Base-by-base conservation (phyloP, 257 asterid species). In the Lycium ferocissimum region DNA sequence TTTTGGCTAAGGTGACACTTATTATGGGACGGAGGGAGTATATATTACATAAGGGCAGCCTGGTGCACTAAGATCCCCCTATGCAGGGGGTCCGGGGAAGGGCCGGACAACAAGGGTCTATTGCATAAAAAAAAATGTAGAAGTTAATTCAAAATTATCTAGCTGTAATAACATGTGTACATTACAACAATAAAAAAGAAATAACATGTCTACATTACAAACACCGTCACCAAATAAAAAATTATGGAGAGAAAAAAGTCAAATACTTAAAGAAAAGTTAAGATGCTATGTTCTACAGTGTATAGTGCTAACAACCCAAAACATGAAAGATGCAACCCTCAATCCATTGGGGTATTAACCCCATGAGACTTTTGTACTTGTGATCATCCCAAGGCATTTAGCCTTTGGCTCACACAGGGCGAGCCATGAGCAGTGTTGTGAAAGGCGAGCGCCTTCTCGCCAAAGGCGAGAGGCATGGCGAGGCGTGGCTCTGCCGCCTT, bases 271-370 rank as follows among this genome's bases (percentile, higher is more conserved):
- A 54, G 59, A 54, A 54, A 54, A 54, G 12, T 66, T 66, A 66
- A 1, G 79, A 71, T 70, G 79, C 79, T 17, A 18, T 70, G 2
- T 70, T 40, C 79, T 70, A 3, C 18, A 33, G 56, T 71, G 35
- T 71, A 71, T 43, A 40, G 33, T 40, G 79, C 56, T 40, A 4
- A 71, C 56, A 71, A 43, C 15, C 56, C 15, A 71, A 71, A 71
- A 71, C 35, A 18, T 71, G 56, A 18, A 71, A 71, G 79, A 71
- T 71, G 56, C 56, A 43, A 40, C 79, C 79, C 37, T 10, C 35
- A 71, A 40, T 18, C 35, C 18, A 9, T 43, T 43, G 10, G 18
- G 79, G 79, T 43, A 71, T 71, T 43, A 5, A 71, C 37, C 57
- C 20, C 54, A 8, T 70, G 7, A 70, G 18, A 43, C 15, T 71